Percentiles rank a stretch among this genome's conserved stretches.
phyloP scores from a whole-genome alignment of 768 basidiomycete species.

The Lepiota venenata region DNA sequence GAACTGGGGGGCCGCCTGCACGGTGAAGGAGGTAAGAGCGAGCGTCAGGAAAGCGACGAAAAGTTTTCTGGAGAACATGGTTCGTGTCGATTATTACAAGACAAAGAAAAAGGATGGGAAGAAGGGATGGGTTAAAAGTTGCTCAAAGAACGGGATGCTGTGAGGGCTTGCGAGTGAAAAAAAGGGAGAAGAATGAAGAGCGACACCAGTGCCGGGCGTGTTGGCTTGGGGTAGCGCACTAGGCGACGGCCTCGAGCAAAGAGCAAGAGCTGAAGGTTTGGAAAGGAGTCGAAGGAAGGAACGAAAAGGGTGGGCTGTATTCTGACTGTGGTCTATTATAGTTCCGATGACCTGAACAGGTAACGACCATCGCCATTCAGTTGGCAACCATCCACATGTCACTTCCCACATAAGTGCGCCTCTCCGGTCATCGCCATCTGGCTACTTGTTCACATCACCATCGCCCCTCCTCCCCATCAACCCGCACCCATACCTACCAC shows the following conservation, averaged over 20 bases:
- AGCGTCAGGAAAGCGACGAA: conserved; percentile 36
- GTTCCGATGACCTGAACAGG: background rate
- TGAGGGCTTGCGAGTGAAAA: conserved; percentile 22
- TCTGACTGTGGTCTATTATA: background rate
- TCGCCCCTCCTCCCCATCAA: no score
- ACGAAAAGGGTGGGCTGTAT: background rate
- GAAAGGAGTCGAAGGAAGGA: conserved; percentile 12
- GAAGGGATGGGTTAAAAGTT: conserved; percentile 5
- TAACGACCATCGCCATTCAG: conserved; percentile 4
- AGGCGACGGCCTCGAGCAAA: conserved; percentile 31
- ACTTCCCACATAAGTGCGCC: background rate
- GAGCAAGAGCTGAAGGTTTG: conserved; percentile 8
- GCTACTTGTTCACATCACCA: no score
- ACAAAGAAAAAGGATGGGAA: conserved; percentile 11
- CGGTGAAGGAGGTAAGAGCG: conserved; percentile 28
- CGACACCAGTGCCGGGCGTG: conserved; percentile 49
- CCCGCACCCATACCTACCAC: no score
- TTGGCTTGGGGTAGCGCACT: conserved; percentile 34
- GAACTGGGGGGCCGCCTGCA: conserved; percentile 23
- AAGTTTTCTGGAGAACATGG: conserved; percentile 38
- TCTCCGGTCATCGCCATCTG: background rate
- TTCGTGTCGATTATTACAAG: conserved; percentile 14
- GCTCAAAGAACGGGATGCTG: conserved; percentile 5
- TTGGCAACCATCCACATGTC: conserved; percentile 9
- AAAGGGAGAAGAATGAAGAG: conserved; percentile 24